phyloP scores from a whole-genome alignment of 2,329 filamentous ascomycete species.

The Epichloe festucae region DNA sequence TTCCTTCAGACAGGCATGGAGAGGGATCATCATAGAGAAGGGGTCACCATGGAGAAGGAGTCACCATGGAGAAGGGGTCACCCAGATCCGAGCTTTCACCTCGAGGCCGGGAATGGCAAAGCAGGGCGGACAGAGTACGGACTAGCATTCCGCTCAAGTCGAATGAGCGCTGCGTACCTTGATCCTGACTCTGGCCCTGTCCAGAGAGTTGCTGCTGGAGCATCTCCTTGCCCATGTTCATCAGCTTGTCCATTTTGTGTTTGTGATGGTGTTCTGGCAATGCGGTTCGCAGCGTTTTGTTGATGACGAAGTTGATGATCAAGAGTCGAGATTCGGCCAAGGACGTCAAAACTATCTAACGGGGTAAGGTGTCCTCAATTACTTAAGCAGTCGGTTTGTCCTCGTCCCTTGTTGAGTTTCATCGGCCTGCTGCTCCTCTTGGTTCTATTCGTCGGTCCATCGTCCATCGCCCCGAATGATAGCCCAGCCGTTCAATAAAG shows the following conservation, averaged over 20 bases:
- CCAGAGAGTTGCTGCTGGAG: constrained; percentile 5
- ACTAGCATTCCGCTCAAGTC: not conserved
- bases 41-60: too few species aligned
- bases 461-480: not conserved
- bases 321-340: too few species aligned
- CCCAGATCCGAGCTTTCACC: not conserved
- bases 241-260: constrained; percentile 24
- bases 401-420: not conserved
- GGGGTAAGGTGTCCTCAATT: too few species aligned
- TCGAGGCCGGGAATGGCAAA: not conserved
- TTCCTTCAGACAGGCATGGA: too few species aligned
- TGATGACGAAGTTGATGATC: too few species aligned
- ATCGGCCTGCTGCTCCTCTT: not conserved
- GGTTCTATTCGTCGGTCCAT: not conserved
- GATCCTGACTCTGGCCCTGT: constrained; percentile 1
- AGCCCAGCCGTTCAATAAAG: not conserved
- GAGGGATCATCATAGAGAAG: not conserved
- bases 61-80: not conserved
- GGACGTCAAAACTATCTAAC: too few species aligned
- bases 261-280: constrained; percentile 5
- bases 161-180: not conserved
- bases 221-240: constrained; percentile 23
- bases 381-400: too few species aligned
- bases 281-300: too few species aligned
- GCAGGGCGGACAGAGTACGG: not conserved